Evolutionary conservation across 2,329 filamentous ascomycete genomes (phyloP), one percentile per base, ranked within the genome.

Genomic region (Ascomycota sp.): DNA sequence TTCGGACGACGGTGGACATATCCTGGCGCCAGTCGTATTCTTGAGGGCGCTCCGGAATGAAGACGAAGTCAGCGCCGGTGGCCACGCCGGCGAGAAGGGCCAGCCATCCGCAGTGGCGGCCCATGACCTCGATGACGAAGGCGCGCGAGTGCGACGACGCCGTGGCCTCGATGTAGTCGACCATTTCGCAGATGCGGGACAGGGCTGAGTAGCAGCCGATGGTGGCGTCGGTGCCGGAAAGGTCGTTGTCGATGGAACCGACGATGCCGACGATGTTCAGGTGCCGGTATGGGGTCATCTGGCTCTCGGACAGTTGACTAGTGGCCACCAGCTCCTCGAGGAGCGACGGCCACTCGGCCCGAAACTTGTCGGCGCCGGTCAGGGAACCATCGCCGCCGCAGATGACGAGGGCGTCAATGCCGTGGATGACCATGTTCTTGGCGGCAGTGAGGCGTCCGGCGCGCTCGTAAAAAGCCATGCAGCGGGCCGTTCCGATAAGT

Each of bases 111-210:
- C 89, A 98, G 56, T 98, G 86, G 35, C 89, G 69, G 29, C 89
- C 89, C 89, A 98, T 98, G 44, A 98, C 89, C 53, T 94, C 89
- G 37, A 98, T 79, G 33, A 98, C 85, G 52, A 98, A 98, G 24
- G 89, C 89, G 43, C 89, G 69, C 39, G 92, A 91, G 54, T 98
- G 89, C 20, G 85, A 94, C 23, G 75, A 76, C 30, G 86, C 86
- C 0, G 89, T 95, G 13, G 86, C 85, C 54, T 98, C 86, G 42
- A 98, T 92, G 47, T 83, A 86, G 57, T 98, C 89, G 34, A 98
- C 81, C 47, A 86, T 81, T 50, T 94, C 79, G 56, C 86, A 95
- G 42, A 98, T 93, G 35, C 86, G 75, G 28, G 78, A 73, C 32
- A 98, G 68, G 17, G 89, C 89, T 26, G 85, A 93, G 59, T 93